phyloP scores from a whole-genome alignment of 768 basidiomycete species.

The Macrolepiota dolichaula region DNA sequence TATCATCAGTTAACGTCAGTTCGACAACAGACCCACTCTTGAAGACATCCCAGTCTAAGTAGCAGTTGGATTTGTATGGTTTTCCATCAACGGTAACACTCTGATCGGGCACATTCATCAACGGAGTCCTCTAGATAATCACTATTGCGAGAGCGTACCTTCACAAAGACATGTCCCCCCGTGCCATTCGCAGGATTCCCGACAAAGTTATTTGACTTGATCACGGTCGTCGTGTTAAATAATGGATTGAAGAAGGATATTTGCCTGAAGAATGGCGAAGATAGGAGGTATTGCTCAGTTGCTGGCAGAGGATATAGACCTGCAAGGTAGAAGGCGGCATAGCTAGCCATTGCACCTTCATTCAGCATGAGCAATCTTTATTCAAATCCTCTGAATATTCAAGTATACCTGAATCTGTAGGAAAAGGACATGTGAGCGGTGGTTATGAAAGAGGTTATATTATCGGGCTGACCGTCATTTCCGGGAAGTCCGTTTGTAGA shows the following conservation, averaged over 20 bases:
- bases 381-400: background rate
- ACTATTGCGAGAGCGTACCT: conserved; percentile 31
- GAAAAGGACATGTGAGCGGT: background rate
- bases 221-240: conserved; percentile 54
- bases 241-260: conserved; percentile 61
- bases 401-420: conserved; percentile 23
- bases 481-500: conserved; percentile 56
- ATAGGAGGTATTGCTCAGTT: conserved; percentile 55
- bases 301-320: conserved; percentile 65
- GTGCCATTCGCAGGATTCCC: conserved; percentile 52
- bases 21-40: conserved; percentile 48
- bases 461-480: conserved; percentile 50
- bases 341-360: conserved; percentile 61
- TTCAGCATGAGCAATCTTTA: conserved; percentile 1
- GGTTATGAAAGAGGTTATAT: background rate
- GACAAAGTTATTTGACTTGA: conserved; percentile 43
- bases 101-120: conserved; percentile 24
- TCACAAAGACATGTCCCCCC: conserved; percentile 53
- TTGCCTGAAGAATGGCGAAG: conserved; percentile 58
- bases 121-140: background rate
- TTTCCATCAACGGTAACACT: conserved; percentile 55
- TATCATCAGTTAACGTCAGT: conserved; percentile 51
- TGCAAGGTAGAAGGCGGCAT: conserved; percentile 52
- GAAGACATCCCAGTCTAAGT: conserved; percentile 66
- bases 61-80: conserved; percentile 61